phyloP scores from a whole-genome alignment of 441 rosid genomes.

The Pelargonium australe region DNA sequence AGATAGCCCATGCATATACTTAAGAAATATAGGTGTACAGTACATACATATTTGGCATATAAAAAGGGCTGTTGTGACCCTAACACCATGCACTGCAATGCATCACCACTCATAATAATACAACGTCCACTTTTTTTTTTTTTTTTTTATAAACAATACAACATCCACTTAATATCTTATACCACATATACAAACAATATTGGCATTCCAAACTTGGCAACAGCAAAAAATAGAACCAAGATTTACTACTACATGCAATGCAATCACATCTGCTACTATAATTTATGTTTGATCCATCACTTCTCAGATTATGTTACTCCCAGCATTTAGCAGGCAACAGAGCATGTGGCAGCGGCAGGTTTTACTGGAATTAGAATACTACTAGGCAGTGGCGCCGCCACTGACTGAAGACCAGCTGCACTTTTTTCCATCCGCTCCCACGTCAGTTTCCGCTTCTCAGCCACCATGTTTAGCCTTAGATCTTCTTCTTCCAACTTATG shows the following conservation, averaged over 20 bases:
- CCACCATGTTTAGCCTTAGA: conserved; percentile 25
- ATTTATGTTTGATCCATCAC: neutral
- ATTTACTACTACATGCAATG: conserved; percentile 2
- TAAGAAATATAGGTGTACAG: neutral
- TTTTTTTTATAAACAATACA: too few relatives aligned
- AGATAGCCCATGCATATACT: conserved; percentile 22
- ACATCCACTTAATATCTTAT: conserved; percentile 27
- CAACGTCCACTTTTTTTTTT: conserved; percentile 28
- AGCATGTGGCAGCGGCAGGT: conserved; percentile 28
- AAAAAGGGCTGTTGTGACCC: conserved; percentile 15
- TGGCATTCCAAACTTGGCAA: conserved; percentile 21
- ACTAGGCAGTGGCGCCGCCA: conserved; percentile 13
- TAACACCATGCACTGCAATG: conserved; percentile 1
- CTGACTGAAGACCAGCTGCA: conserved; percentile 38
- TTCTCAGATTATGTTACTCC: conserved; percentile 10
- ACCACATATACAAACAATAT: conserved; percentile 26
- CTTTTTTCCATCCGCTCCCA: conserved; percentile 56
- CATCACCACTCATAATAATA: neutral
- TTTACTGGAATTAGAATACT: conserved; percentile 30
- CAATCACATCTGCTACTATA: conserved; percentile 19
- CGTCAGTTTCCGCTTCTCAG: conserved; percentile 50
- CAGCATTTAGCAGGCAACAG: conserved; percentile 42
- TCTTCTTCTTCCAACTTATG: conserved; percentile 54
- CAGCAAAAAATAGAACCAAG: conserved; percentile 17
- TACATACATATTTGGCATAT: conserved; percentile 24